Evolutionary conservation across 164 flowering plant species (phyloP).

Genomic region (Chimonanthus praecox): DNA sequence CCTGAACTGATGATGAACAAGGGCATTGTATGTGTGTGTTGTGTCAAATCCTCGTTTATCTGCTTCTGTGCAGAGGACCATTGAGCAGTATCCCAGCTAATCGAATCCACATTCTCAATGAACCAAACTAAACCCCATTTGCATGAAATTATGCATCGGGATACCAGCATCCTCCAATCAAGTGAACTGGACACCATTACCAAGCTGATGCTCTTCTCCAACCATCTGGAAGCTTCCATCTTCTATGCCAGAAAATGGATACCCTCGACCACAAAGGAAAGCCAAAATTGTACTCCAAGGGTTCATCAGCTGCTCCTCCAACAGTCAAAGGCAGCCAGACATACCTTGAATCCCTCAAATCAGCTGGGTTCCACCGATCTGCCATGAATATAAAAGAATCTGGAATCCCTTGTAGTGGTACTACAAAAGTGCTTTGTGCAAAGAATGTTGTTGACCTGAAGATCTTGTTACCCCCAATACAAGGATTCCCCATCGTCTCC

Average conservation of each 20-base stretch:
- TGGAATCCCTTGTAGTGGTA: conserved; percentile 61
- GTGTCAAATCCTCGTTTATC: neutral
- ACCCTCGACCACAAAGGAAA: conserved; percentile 95
- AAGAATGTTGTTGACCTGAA: conserved; percentile 70
- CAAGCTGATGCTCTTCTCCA: conserved; percentile 21
- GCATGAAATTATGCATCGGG: neutral
- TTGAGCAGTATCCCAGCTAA: neutral
- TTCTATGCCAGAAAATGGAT: conserved; percentile 92
- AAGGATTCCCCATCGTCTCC: conserved; percentile 93
- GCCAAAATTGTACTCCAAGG: conserved; percentile 79
- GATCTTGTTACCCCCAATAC: conserved; percentile 76
- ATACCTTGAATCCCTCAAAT: conserved; percentile 81
- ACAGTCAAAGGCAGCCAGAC: conserved; percentile 90
- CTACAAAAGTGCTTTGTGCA: conserved; percentile 78
- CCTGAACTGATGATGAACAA: neutral
- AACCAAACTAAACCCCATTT: neutral
- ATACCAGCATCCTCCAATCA: neutral
- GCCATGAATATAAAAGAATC: conserved; percentile 83
- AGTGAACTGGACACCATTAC: neutral
- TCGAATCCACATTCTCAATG: neutral
- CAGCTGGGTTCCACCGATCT: conserved; percentile 91
- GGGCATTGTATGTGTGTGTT: neutral
- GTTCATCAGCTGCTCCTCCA: conserved; percentile 76
- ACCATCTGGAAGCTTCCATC: conserved; percentile 71
- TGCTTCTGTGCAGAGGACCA: neutral